Base-by-base conservation (phyloP, 2,329 filamentous ascomycete genomes). In the Hymenoscyphus infarciens region DNA sequence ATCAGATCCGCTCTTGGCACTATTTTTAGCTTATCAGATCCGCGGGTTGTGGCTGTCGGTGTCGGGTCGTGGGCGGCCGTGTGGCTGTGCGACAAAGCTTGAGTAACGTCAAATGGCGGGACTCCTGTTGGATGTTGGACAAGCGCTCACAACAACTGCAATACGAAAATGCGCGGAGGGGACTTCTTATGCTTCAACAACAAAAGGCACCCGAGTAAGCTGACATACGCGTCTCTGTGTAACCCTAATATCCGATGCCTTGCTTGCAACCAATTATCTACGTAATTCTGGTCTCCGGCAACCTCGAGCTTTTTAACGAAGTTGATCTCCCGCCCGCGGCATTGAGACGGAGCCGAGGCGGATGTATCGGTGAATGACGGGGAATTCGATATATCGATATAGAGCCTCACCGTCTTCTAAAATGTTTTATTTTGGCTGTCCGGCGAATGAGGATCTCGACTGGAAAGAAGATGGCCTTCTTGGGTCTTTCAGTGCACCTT, bases 391-490 rank as follows among this genome's bases (percentile, higher is more conserved):
- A 22, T 10, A 52, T 27, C 25, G n/a, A n/a, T 19, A 22, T 10
- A 52, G 6, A 22, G 19, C 45, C 8, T 52, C 19, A 13, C 6
- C n/a, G 6, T 22, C 10, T 49, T 19, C 16, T 3, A 11, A 19
- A 4, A 52, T 52, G 45, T 52, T 52, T 52, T 22, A 22, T 11
- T 52, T 52, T 52, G 45, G 45, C 8, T 52, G 45, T 8, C 45
- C 45, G 19, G 45, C 45, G 4, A n/a, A 19, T 52, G 8, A 52
- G 19, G 45, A 52, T 22, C 77, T 91, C 25, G 74, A 80, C 49
- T 90, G 87, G 83, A 73, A 80, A 55, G 73, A 81, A 13, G 68
- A 75, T 1, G 69, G 73, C n/a, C 78, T 91, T 45, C 75, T 86
- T 19, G 70, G 79, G 7, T 71, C 73, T 13, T 83, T 83, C 67